A percentile compares a stretch with the other conserved stretches of the same genome.
phyloP scores from a whole-genome alignment of 805 yeast species.

The Starmerella davenportii region DNA sequence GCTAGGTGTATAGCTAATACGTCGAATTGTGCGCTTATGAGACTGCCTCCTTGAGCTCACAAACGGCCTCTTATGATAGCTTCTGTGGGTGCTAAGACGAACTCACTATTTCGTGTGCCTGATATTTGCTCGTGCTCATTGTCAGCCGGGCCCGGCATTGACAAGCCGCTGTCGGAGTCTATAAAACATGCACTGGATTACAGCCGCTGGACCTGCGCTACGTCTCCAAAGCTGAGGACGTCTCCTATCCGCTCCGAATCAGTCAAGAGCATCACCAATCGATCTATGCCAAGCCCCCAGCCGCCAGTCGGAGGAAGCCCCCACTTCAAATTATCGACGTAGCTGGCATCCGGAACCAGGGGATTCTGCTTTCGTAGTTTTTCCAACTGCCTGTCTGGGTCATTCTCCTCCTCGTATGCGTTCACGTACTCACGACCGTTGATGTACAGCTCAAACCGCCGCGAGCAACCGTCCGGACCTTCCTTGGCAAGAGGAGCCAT shows the following conservation, averaged over 20 bases:
- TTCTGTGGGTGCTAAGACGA: no score
- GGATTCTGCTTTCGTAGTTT: constrained; percentile 44
- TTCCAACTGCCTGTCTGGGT: constrained; percentile 48
- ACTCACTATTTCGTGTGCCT: no score
- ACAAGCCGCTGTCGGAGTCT: no score
- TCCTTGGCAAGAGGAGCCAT: constrained; percentile 84
- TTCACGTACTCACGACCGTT: constrained; percentile 67
- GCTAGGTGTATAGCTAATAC: no score
- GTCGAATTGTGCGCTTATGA: no score
- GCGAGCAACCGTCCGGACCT: constrained; percentile 28
- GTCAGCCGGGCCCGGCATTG: no score
- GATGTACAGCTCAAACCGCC: constrained; percentile 72
- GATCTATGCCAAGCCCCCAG: constrained; percentile 88
- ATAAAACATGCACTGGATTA: no score
- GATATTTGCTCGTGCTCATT: no score
- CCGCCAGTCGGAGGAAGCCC: constrained; percentile 98
- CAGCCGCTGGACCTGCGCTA: constrained; percentile 9
- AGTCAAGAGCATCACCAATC: constrained; percentile 64
- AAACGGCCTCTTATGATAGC: no score
- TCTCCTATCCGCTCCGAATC: constrained; percentile 37
- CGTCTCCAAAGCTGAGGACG: constrained; percentile 12
- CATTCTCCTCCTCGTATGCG: constrained; percentile 93
- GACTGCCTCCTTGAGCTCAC: no score
- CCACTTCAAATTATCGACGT: constrained; percentile 63
- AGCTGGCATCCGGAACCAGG: constrained; percentile 52